A percentile compares a stretch with the other conserved stretches of the same genome.
Evolutionary conservation across 257 asterid genomes (phyloP).

Genomic region (Hygrophila difformis): DNA sequence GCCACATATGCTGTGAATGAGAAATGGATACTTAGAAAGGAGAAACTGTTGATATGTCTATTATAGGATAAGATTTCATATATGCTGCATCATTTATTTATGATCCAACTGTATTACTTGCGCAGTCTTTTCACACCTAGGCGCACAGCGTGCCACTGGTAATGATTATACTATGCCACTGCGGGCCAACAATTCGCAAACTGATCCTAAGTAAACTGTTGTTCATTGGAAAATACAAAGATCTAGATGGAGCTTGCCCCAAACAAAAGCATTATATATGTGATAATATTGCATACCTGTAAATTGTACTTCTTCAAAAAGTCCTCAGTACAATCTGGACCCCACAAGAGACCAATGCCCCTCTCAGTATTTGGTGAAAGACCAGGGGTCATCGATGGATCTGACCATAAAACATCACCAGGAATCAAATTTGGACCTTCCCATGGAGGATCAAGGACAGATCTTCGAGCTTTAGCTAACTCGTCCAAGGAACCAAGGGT

Average conservation of each 20-base stretch:
- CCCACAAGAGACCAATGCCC: constrained; percentile 95
- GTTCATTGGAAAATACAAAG: constrained; percentile 4
- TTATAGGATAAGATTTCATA: too few species aligned
- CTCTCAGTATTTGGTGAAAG: constrained; percentile 88
- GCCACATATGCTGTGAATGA: too few species aligned
- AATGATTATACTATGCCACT: too few species aligned
- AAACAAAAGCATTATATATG: constrained; percentile 2
- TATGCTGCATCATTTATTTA: too few species aligned
- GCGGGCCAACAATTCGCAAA: too few species aligned
- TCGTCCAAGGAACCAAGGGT: constrained; percentile 85
- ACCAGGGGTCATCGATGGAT: constrained; percentile 81
- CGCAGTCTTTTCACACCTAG: too few species aligned
- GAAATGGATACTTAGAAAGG: too few species aligned
- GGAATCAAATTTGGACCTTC: constrained; percentile 92
- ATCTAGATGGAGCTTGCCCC: not conserved
- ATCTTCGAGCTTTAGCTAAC: constrained; percentile 81
- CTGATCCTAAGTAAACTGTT: not conserved
- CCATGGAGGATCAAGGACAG: constrained; percentile 99
- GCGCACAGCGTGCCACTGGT: too few species aligned
- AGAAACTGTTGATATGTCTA: too few species aligned
- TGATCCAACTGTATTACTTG: too few species aligned
- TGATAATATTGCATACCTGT: constrained; percentile 38
- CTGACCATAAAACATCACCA: constrained; percentile 97
- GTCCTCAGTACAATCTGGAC: constrained; percentile 94
- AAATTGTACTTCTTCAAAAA: constrained; percentile 62